A percentile compares a stretch with the other conserved stretches of the same genome.
phyloP scores from a whole-genome alignment of 306 rosid species.

The Spatholobus suberectus region DNA sequence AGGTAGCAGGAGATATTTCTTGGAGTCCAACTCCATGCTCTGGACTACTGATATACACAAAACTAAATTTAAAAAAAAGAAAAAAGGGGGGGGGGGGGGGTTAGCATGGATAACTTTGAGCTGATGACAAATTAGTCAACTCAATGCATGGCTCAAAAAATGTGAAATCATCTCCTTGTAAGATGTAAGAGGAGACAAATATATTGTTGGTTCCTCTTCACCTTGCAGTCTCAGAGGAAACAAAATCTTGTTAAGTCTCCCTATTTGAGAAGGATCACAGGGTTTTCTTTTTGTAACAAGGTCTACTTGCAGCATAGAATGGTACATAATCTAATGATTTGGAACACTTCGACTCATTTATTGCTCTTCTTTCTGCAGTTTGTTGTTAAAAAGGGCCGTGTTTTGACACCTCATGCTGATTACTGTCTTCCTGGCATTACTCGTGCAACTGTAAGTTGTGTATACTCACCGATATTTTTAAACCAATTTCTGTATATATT shows the following conservation, averaged over 20 bases:
- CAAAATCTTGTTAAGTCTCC: neutral
- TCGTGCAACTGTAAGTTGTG: constrained; percentile 71
- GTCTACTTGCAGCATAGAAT: neutral
- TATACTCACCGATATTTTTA: constrained; percentile 1
- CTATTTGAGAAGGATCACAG: neutral
- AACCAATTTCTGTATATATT: neutral
- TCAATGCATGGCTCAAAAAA: constrained; percentile 10
- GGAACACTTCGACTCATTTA: neutral
- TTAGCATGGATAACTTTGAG: neutral
- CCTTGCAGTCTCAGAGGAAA: neutral
- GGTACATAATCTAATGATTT: constrained; percentile 12
- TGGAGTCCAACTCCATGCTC: neutral
- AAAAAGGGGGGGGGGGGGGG: too few species aligned
- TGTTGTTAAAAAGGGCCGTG: constrained; percentile 74
- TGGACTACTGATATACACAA: neutral
- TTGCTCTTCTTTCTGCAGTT: constrained; percentile 58
- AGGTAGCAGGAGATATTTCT: constrained; percentile 15
- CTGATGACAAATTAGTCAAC: constrained; percentile 1
- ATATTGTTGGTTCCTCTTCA: neutral
- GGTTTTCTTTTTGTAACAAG: neutral
- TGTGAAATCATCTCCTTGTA: neutral
- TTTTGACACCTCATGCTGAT: constrained; percentile 87
- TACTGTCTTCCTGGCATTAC: constrained; percentile 92
- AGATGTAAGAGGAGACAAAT: neutral
- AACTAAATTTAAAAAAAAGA: neutral